A percentile compares a stretch with the other conserved stretches of the same genome.
These are phyloP conservation scores for Ogataea neopini DNA, from an alignment of 805 yeast genomes.

Conservation along the genomic window DNA sequence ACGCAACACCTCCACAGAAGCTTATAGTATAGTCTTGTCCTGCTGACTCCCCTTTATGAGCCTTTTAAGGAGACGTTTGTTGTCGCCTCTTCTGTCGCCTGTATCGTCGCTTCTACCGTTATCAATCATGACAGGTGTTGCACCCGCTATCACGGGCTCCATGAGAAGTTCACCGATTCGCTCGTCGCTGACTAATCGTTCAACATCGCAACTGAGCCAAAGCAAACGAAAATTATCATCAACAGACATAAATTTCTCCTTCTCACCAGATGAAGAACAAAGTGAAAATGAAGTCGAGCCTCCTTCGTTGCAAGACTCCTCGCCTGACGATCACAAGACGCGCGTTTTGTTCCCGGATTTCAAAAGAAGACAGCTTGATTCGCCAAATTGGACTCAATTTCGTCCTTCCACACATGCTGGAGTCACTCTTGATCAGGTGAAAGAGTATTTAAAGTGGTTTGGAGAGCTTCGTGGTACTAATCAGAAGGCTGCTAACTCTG, in stretches of 20 bases:
- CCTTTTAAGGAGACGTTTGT: background rate
- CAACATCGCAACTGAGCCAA: slow-evolving; percentile 5
- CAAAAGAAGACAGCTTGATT: slow-evolving; percentile 22
- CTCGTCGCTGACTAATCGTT: background rate
- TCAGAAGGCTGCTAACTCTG: slow-evolving; percentile 11
- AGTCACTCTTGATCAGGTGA: slow-evolving; percentile 18
- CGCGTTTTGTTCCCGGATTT: slow-evolving; percentile 19
- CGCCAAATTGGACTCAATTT: slow-evolving; percentile 21
- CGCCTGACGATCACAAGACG: slow-evolving; percentile 19
- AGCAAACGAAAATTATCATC: slow-evolving; percentile 14
- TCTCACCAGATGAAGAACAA: slow-evolving; percentile 16
- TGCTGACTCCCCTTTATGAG: slow-evolving; percentile 4
- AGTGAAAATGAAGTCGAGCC: background rate
- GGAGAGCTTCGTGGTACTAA: slow-evolving; percentile 15
- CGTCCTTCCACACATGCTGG: slow-evolving; percentile 16
- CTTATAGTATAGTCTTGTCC: too few relatives aligned
- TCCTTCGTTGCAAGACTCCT: slow-evolving; percentile 12
- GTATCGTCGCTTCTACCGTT: background rate
- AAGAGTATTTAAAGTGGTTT: slow-evolving; percentile 23
- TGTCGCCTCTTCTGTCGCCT: background rate
- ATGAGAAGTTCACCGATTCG: slow-evolving; percentile 7
- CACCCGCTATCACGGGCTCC: background rate
- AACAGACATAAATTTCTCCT: slow-evolving; percentile 19
- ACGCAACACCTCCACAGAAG: background rate
- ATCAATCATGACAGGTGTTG: slow-evolving; percentile 5